phyloP scores from a whole-genome alignment of 495 filamentous ascomycete genomes.

The Trichoderma asperelloides region DNA sequence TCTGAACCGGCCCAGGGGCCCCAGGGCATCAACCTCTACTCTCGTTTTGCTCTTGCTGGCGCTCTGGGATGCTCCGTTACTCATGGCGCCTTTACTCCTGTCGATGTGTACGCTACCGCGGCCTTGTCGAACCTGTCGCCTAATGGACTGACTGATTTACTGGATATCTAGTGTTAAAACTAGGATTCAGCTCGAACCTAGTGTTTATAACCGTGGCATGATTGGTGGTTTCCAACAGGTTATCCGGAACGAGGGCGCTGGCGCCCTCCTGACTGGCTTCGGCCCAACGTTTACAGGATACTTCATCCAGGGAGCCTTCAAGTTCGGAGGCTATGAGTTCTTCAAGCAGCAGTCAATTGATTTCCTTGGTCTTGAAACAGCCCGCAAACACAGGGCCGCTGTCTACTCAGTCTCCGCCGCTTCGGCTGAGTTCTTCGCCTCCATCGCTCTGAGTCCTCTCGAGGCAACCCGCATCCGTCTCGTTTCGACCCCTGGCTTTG shows the following conservation, averaged over 20 bases:
- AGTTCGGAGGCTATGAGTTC: conserved; percentile 92
- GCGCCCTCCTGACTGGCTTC: conserved; percentile 78
- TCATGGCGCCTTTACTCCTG: conserved; percentile 83
- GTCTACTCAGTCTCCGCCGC: conserved; percentile 84
- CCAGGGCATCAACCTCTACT: conserved; percentile 53
- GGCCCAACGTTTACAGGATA: conserved; percentile 85
- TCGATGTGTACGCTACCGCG: conserved; percentile 77
- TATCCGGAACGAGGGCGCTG: conserved; percentile 73
- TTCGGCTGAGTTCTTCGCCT: conserved; percentile 83
- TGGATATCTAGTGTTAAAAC: conserved; percentile 72
- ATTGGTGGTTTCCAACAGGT: conserved; percentile 83
- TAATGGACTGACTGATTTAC: not conserved
- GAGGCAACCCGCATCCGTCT: conserved; percentile 94
- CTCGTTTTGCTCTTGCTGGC: conserved; percentile 84
- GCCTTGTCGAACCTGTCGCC: not conserved
- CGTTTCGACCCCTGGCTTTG: conserved; percentile 82
- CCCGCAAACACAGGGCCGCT: conserved; percentile 75
- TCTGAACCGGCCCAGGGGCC: conserved; percentile 22
- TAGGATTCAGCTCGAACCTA: conserved; percentile 85
- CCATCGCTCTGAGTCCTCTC: conserved; percentile 87
- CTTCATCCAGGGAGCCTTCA: conserved; percentile 91
- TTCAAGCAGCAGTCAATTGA: conserved; percentile 93
- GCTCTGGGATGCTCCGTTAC: conserved; percentile 92
- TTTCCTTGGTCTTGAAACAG: conserved; percentile 66
- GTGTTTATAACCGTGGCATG: conserved; percentile 81